A percentile compares a stretch with the other conserved stretches of the same genome.
Evolutionary conservation across 768 basidiomycete species (phyloP).

Genomic region (Pilatotrama ljubarskyi): DNA sequence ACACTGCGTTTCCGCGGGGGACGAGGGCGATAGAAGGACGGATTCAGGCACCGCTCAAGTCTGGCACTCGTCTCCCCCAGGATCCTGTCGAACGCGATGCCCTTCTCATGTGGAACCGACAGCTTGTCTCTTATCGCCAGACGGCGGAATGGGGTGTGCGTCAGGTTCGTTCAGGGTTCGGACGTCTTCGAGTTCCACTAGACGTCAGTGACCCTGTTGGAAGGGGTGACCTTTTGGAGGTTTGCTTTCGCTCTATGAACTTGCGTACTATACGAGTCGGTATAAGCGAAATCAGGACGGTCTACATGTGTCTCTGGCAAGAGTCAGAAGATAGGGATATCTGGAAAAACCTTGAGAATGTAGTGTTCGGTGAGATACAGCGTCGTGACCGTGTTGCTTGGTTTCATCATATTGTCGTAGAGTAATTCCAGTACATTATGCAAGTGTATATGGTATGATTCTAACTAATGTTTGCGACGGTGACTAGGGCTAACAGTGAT

Average conservation of each 20-base stretch:
- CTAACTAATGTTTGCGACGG: too few species aligned
- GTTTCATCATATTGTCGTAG: slow-evolving; percentile 12
- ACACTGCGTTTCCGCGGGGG: slow-evolving; percentile 48
- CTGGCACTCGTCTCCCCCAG: slow-evolving; percentile 24
- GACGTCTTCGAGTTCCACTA: slow-evolving; percentile 43
- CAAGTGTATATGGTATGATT: not conserved
- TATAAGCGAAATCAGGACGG: slow-evolving; percentile 42
- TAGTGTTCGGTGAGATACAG: slow-evolving; percentile 35
- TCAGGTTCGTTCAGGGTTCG: slow-evolving; percentile 47
- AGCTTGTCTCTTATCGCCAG: slow-evolving; percentile 48
- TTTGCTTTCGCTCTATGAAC: slow-evolving; percentile 37
- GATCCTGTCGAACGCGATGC: slow-evolving; percentile 24
- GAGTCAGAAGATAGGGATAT: slow-evolving; percentile 25
- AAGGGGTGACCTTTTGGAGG: slow-evolving; percentile 38
- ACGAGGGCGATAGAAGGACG: slow-evolving; percentile 31
- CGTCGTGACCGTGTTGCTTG: slow-evolving; percentile 13
- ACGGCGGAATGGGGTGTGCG: slow-evolving; percentile 56
- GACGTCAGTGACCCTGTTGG: slow-evolving; percentile 31
- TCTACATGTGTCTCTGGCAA: slow-evolving; percentile 44
- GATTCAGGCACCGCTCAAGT: slow-evolving; percentile 43
- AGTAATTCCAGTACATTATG: not conserved
- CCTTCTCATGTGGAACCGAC: slow-evolving; percentile 32
- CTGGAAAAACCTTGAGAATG: slow-evolving; percentile 40
- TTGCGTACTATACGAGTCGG: slow-evolving; percentile 39
- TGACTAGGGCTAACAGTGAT: too few species aligned